Conservation (phyloP, 768 basidiomycete species). For the Baorangia bicolor region DNA sequence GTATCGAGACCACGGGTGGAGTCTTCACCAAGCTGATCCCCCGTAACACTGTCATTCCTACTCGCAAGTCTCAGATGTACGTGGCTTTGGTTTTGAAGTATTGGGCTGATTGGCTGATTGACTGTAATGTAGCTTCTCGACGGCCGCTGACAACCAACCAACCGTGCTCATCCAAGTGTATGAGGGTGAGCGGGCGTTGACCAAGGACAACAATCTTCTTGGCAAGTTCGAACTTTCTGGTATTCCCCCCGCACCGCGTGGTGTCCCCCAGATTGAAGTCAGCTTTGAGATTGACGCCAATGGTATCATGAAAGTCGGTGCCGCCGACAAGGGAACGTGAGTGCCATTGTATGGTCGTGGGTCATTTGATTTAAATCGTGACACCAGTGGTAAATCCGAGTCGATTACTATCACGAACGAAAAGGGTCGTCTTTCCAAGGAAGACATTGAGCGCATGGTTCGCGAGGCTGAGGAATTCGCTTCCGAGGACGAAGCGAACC, state of each 20-base stretch:
- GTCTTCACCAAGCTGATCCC: constrained; percentile 98
- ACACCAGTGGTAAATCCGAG: constrained; percentile 71
- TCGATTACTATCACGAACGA: constrained; percentile 95
- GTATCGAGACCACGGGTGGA: constrained; percentile 95
- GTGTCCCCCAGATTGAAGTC: constrained; percentile 97
- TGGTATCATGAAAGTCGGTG: constrained; percentile 92
- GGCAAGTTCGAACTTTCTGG: constrained; percentile 94
- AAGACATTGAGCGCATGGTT: constrained; percentile 96
- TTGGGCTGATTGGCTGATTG: neutral
- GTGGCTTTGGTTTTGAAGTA: constrained; percentile 16
- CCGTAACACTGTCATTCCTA: constrained; percentile 97
- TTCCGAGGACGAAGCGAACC: constrained; percentile 72
- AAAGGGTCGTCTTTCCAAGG: constrained; percentile 86
- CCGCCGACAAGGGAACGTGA: constrained; percentile 92
- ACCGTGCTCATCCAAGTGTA: constrained; percentile 96
- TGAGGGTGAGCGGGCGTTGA: constrained; percentile 95
- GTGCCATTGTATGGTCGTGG: constrained; percentile 19
- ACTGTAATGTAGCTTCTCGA: constrained; percentile 53
- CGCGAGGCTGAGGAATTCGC: constrained; percentile 91
- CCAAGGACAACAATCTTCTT: constrained; percentile 98
- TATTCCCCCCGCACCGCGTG: constrained; percentile 94
- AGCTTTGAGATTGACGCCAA: constrained; percentile 95
- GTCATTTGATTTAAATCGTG: neutral
- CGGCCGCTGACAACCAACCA: constrained; percentile 88
- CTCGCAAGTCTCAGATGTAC: constrained; percentile 91